These are phyloP conservation scores for Aureobasidium mangrovei DNA, from an alignment of 2,329 filamentous ascomycete genomes.

Conservation along the genomic window DNA sequence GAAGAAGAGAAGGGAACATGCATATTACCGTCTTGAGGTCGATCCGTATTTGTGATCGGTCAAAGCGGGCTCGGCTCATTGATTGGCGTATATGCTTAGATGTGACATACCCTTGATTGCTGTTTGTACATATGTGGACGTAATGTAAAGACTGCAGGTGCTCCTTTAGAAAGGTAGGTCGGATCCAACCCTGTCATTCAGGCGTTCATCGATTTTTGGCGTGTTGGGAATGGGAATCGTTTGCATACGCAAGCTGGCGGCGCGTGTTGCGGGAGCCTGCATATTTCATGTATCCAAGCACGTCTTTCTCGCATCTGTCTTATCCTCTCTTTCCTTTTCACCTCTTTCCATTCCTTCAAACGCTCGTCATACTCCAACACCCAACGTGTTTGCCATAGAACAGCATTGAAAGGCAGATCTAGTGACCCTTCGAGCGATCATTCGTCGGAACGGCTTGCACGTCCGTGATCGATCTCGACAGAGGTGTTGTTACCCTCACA, in stretches of 20 bases:
- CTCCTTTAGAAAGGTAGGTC: neutral
- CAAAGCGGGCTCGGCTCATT: neutral
- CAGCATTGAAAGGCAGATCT: too few relatives aligned
- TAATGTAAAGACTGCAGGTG: too few relatives aligned
- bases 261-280: neutral
- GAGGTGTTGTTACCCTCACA: too few relatives aligned
- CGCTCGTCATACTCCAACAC: too few relatives aligned
- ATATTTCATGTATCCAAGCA: neutral
- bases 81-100: neutral
- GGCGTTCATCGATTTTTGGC: neutral
- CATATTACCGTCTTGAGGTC: constrained; percentile 8
- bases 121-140: neutral
- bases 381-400: too few relatives aligned
- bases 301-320: neutral
- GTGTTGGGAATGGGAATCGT: neutral
- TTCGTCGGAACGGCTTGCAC: too few relatives aligned
- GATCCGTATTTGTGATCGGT: neutral
- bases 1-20: constrained; percentile 5
- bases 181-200: too few relatives aligned
- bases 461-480: too few relatives aligned
- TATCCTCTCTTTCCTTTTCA: neutral
- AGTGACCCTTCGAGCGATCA: too few relatives aligned
- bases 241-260: neutral
- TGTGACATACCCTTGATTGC: neutral
- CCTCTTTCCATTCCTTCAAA: too few relatives aligned